A percentile compares a stretch with the other conserved stretches of the same genome.
phyloP scores from a whole-genome alignment of 2,329 filamentous ascomycete species.

The Gremmenia infestans region DNA sequence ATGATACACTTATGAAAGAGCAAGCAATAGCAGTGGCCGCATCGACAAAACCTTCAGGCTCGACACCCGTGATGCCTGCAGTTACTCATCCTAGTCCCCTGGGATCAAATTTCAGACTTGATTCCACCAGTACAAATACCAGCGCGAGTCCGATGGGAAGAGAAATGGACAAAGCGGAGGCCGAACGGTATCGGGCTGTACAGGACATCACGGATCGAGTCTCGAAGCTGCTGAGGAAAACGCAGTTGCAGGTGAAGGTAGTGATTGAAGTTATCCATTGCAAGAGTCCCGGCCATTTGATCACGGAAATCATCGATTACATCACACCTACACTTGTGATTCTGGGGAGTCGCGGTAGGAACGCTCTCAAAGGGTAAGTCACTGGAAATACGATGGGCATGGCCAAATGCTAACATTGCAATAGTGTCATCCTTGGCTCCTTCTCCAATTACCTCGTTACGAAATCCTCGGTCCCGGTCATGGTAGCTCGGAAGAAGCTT shows the following conservation, averaged over 20 bases:
- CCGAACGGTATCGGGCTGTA: conserved; percentile 76
- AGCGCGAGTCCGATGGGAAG: conserved; percentile 33
- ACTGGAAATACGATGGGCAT: background rate
- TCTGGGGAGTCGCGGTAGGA: conserved; percentile 84
- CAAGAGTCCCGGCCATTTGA: conserved; percentile 94
- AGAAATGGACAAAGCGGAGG: conserved; percentile 59
- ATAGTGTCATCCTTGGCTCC: conserved; percentile 84
- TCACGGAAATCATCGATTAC: conserved; percentile 94
- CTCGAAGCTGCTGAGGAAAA: conserved; percentile 83
- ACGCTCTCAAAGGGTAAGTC: conserved; percentile 83
- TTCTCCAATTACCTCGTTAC: conserved; percentile 98
- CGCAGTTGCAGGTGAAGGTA: conserved; percentile 83
- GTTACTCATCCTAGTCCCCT: conserved; percentile 19
- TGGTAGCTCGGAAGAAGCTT: conserved; percentile 90
- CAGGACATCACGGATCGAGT: conserved; percentile 80
- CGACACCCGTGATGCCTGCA: conserved; percentile 21
- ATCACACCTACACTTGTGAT: conserved; percentile 90
- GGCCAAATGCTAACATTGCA: conserved; percentile 29
- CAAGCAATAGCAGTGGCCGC: conserved; percentile 68
- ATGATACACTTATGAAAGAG: conserved; percentile 72
- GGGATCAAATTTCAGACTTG: conserved; percentile 18
- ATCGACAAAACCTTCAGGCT: conserved; percentile 32
- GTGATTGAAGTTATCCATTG: conserved; percentile 97
- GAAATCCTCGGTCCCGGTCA: conserved; percentile 93
- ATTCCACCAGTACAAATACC: conserved; percentile 14